Conservation (phyloP, 768 basidiomycete species). For the Tubosaeta brunneosetosa region DNA sequence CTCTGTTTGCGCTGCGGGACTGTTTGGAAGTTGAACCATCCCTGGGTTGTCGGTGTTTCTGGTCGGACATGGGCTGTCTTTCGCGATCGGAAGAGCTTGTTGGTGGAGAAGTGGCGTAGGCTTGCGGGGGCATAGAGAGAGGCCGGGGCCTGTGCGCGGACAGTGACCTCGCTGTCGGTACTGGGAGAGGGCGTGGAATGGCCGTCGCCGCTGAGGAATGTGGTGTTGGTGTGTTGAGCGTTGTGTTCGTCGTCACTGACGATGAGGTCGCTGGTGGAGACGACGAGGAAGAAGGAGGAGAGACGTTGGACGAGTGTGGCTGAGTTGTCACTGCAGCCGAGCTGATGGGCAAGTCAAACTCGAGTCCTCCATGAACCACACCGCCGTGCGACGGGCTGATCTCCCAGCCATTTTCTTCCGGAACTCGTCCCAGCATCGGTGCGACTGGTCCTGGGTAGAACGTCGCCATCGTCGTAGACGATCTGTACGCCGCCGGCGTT, state of each 20-base stretch:
- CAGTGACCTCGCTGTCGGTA: constrained; percentile 18
- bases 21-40: constrained; percentile 33
- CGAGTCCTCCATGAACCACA: constrained; percentile 48
- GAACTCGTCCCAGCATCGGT: constrained; percentile 43
- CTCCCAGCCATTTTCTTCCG: constrained; percentile 43
- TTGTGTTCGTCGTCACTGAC: constrained; percentile 7
- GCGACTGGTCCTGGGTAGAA: constrained; percentile 49
- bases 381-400: constrained; percentile 51
- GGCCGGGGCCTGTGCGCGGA: constrained; percentile 48
- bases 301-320: constrained; percentile 21
- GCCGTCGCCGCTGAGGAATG: constrained; percentile 23
- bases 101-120: constrained; percentile 33
- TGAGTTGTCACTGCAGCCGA: constrained; percentile 16
- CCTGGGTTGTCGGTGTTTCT: constrained; percentile 28
- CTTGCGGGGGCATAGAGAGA: constrained; percentile 72
- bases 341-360: constrained; percentile 57
- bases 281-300: constrained; percentile 12
- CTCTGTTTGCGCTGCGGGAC: constrained; percentile 39
- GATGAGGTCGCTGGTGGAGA: constrained; percentile 8
- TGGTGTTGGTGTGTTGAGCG: constrained; percentile 2
- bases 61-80: constrained; percentile 25
- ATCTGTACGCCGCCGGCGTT: constrained; percentile 5
- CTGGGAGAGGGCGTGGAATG: constrained; percentile 32
- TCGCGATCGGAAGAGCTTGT: constrained; percentile 32
- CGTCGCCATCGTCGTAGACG: constrained; percentile 23